phyloP scores from a whole-genome alignment of 306 rosid species.

The Pyrus communis region DNA sequence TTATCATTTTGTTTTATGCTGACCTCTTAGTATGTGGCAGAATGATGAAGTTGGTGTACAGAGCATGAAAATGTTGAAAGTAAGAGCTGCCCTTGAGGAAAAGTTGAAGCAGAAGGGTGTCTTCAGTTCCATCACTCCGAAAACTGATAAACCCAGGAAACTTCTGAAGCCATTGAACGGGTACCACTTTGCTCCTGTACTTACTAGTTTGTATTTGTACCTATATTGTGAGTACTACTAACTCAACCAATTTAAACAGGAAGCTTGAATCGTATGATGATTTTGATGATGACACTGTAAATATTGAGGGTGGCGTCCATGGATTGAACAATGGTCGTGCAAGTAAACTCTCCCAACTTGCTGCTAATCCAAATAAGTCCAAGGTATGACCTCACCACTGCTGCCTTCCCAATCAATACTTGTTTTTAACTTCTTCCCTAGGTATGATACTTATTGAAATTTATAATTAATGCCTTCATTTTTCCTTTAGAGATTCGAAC shows the following conservation, averaged over 20 bases:
- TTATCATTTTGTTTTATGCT: constrained; percentile 17
- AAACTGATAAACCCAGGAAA: constrained; percentile 39
- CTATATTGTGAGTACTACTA: neutral
- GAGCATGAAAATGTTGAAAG: constrained; percentile 79
- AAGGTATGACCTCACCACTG: constrained; percentile 39
- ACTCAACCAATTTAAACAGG: constrained; percentile 33
- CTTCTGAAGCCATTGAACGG: constrained; percentile 55
- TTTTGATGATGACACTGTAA: constrained; percentile 66
- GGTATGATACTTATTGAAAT: neutral
- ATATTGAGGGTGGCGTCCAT: constrained; percentile 17
- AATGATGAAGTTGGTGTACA: constrained; percentile 48
- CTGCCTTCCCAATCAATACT: neutral
- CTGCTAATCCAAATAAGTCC: constrained; percentile 36
- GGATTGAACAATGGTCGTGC: constrained; percentile 29
- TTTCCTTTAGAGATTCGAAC: neutral
- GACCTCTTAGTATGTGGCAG: constrained; percentile 34
- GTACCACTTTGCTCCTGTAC: constrained; percentile 30
- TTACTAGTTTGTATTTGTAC: constrained; percentile 6
- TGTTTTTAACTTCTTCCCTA: neutral
- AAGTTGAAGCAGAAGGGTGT: constrained; percentile 68
- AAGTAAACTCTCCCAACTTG: constrained; percentile 32
- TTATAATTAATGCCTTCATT: neutral
- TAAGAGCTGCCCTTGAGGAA: constrained; percentile 80
- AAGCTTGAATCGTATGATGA: constrained; percentile 68
- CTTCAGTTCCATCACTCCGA: constrained; percentile 40